These are phyloP conservation scores for Leptosphaerulina australis DNA, from an alignment of 2,329 filamentous ascomycete species.

Conservation along the genomic window DNA sequence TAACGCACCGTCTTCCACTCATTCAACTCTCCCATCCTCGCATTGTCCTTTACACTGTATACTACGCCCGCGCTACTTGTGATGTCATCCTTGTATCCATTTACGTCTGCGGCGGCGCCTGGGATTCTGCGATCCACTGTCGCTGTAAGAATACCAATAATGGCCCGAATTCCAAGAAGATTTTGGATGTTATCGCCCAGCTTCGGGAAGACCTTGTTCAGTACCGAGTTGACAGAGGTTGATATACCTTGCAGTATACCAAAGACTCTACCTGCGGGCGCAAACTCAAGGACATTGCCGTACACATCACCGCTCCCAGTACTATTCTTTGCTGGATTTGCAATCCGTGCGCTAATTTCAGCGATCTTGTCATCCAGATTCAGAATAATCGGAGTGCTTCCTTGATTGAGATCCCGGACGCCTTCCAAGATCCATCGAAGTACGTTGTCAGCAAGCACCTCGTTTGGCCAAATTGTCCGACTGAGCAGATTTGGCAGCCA, in stretches of 20 bases:
- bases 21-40: conserved; percentile 26
- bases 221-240: conserved; percentile 10
- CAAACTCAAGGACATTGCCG: conserved; percentile 36
- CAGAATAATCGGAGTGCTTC: conserved; percentile 26
- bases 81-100: conserved; percentile 25
- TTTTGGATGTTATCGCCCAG: conserved; percentile 39
- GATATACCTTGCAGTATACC: conserved; percentile 24
- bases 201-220: conserved; percentile 33
- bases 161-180: conserved; percentile 35
- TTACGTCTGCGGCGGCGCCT: conserved; percentile 32
- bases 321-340: conserved; percentile 5
- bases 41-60: conserved; percentile 24
- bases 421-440: conserved; percentile 40
- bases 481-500: conserved; percentile 35
- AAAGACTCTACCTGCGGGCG: conserved; percentile 34
- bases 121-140: conserved; percentile 44
- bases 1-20: conserved; percentile 33
- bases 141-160: conserved; percentile 38
- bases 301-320: conserved; percentile 46
- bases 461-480: conserved; percentile 41
- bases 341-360: conserved; percentile 21
- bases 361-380: conserved; percentile 23
- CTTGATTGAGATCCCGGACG: conserved; percentile 26
- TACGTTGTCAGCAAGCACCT: conserved; percentile 41
- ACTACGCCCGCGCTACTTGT: conserved; percentile 19